These are phyloP conservation scores for Eucalyptus regnans DNA, from an alignment of 345 rosid species.

Conservation along the genomic window DNA sequence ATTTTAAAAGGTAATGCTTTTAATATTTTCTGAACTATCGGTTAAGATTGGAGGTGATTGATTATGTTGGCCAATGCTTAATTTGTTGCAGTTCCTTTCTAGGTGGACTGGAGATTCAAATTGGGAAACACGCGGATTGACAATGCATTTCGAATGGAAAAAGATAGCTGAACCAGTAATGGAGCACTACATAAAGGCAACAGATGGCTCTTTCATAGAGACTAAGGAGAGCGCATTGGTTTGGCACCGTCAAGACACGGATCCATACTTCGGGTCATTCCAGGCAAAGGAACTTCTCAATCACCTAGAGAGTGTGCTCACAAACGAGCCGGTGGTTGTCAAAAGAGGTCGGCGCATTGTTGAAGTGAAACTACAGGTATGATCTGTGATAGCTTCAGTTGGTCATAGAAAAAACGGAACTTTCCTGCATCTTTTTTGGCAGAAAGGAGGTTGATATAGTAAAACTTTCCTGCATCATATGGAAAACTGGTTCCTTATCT, in stretches of 20 bases:
- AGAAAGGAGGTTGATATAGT: too few species aligned
- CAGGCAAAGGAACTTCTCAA: constrained; percentile 85
- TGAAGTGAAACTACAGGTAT: constrained; percentile 88
- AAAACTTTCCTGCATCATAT: too few species aligned
- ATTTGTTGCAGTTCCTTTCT: background rate
- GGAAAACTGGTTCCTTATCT: background rate
- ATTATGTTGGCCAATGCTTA: background rate
- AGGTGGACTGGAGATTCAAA: constrained; percentile 47
- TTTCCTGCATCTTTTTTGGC: background rate
- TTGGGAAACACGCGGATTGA: constrained; percentile 39
- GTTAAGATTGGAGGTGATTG: background rate
- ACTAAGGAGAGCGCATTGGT: constrained; percentile 64
- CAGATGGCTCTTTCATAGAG: constrained; percentile 79
- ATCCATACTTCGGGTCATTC: constrained; percentile 52
- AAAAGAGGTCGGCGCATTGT: constrained; percentile 71
- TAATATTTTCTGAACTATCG: background rate
- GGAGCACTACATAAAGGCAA: constrained; percentile 57
- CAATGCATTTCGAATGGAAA: constrained; percentile 46
- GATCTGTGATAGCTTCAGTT: background rate
- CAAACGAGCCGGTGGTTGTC: constrained; percentile 79
- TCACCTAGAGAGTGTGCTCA: constrained; percentile 75
- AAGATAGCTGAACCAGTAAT: constrained; percentile 63
- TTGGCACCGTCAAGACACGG: constrained; percentile 75
- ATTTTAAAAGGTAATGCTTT: constrained; percentile 41
- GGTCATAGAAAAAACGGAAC: background rate